Base-by-base conservation (phyloP, 2,329 filamentous ascomycete species). In the Trichoderma sp. region DNA sequence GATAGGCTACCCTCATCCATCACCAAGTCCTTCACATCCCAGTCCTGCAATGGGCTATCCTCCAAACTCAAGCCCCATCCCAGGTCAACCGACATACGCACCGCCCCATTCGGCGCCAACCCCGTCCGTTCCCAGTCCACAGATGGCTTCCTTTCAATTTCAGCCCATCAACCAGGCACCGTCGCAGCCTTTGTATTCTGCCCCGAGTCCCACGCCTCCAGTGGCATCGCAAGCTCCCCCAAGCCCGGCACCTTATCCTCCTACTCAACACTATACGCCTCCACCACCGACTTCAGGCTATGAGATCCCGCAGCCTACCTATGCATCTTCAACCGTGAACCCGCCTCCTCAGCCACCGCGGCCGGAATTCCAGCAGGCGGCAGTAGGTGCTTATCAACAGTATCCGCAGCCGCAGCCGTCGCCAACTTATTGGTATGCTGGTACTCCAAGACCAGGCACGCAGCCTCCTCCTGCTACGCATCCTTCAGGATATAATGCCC, bases 301-400 rank as follows among this genome's bases (percentile, higher is more conserved):
- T 64, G 41, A 62, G 35, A 66, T 73, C 31, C 66, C 65, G 24
- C 71, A 74, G 24, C 76, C 68, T 38, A 78, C 76, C 2, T 78
- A 77, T 74, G 76, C 75, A 33, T 35, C 75, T 18, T 45, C 75
- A 27, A 27, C 63, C 6, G 29, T 31, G 5, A 29, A 24, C 18
- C 75, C 74, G 6, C 76, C 71, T 67, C 71, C 77, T 24, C 77
- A 75, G 27, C 71, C 77, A 29, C 71, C 71, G 27, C 66, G 72
- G 14, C 77, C 76, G 35, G 76, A 76, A 2, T 21, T 38, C 31
- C 76, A 75, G 4, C 63, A 77, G n/a, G 59, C 77, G 16, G 33
- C 62, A 5, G 33, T 63, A 14, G 66, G 38, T 11, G 29, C 75
- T 18, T 60, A 66, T 9, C 71, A 73, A n/a, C 64, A 69, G 7